Percentiles rank a stretch among this genome's conserved stretches.
phyloP scores from a whole-genome alignment of 1,284 basidiomycete genomes.

The Cryptococcus sp. region DNA sequence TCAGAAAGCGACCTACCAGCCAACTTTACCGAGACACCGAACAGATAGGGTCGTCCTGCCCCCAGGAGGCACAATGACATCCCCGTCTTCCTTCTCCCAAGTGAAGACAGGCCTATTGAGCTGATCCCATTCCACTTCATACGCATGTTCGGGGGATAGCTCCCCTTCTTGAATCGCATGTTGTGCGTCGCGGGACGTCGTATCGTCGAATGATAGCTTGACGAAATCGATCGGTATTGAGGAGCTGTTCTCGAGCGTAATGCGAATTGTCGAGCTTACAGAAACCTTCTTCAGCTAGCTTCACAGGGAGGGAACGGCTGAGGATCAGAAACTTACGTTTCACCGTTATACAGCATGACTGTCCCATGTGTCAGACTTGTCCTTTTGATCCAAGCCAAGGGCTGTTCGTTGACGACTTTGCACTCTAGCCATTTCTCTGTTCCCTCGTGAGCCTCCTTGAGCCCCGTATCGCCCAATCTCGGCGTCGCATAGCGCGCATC shows the following conservation, averaged over 20 bases:
- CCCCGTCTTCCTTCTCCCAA: constrained; percentile 62
- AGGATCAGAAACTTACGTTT: constrained; percentile 61
- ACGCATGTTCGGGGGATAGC: constrained; percentile 76
- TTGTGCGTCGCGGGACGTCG: constrained; percentile 73
- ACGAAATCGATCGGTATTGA: constrained; percentile 78
- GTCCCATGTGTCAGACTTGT: constrained; percentile 87
- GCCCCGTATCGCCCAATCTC: not conserved
- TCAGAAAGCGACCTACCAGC: constrained; percentile 65
- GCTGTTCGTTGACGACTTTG: constrained; percentile 77
- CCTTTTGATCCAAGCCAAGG: constrained; percentile 77
- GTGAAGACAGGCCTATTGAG: constrained; percentile 76
- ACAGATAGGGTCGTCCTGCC: constrained; percentile 69
- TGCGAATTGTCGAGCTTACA: constrained; percentile 70
- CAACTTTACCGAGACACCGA: constrained; percentile 80
- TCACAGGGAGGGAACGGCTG: not conserved
- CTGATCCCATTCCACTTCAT: constrained; percentile 85
- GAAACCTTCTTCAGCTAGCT: not conserved
- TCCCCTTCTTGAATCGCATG: constrained; percentile 75
- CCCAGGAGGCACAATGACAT: constrained; percentile 64
- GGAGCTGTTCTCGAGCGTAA: constrained; percentile 87
- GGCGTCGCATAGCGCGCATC: constrained; percentile 29
- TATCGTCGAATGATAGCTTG: constrained; percentile 82
- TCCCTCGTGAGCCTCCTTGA: constrained; percentile 2
- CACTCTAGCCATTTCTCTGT: constrained; percentile 45
- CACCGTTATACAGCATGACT: constrained; percentile 90